phyloP scores from a whole-genome alignment of 768 basidiomycete genomes.

The Tephrocybe rancida region DNA sequence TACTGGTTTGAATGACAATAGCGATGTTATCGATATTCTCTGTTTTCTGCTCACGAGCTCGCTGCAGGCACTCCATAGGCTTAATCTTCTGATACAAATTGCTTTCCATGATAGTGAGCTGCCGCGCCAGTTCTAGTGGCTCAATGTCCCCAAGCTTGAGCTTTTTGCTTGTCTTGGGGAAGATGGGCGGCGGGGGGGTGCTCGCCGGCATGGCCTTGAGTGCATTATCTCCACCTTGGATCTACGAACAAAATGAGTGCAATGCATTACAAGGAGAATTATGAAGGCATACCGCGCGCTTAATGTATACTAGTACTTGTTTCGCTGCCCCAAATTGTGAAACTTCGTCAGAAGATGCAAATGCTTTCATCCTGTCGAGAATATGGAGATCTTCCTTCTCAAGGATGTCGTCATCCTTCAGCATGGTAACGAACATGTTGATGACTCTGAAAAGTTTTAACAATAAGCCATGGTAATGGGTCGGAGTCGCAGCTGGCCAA shows the following conservation, averaged over 20 bases:
- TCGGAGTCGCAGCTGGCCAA: too few relatives aligned
- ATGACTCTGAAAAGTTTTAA: conserved; percentile 58
- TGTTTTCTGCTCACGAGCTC: conserved; percentile 73
- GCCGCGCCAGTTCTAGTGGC: conserved; percentile 86
- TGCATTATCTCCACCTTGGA: conserved; percentile 56
- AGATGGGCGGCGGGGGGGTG: conserved; percentile 74
- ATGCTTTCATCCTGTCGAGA: conserved; percentile 80
- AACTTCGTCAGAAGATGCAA: conserved; percentile 68
- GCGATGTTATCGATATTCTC: conserved; percentile 85
- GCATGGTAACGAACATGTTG: conserved; percentile 89
- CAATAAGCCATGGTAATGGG: conserved; percentile 4
- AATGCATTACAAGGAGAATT: background rate
- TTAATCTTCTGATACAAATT: conserved; percentile 85
- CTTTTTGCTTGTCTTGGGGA: conserved; percentile 71
- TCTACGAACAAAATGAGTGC: conserved; percentile 24
- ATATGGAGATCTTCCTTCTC: conserved; percentile 87
- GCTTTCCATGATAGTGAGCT: conserved; percentile 91
- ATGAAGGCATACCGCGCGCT: conserved; percentile 67
- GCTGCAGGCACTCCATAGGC: conserved; percentile 88
- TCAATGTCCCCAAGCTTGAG: conserved; percentile 87
- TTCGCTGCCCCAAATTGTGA: conserved; percentile 71
- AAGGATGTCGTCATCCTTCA: conserved; percentile 80
- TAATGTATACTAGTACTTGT: conserved; percentile 71
- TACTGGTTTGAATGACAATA: conserved; percentile 84
- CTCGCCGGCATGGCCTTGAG: conserved; percentile 57